phyloP scores from a whole-genome alignment of 148 eudicot species.

The Heliamphora exappendiculata region DNA sequence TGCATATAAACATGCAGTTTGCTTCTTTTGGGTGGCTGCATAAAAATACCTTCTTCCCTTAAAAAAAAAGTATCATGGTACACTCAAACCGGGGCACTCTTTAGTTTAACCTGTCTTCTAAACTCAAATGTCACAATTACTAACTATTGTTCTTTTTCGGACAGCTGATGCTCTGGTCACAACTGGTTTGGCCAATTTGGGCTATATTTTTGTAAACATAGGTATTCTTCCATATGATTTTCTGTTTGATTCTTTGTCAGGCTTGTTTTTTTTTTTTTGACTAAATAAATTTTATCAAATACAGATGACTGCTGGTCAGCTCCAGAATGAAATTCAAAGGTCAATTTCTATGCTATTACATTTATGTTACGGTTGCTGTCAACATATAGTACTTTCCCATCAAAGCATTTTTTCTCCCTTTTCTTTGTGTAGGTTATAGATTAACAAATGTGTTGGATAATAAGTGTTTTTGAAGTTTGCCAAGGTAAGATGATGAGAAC shows the following conservation, averaged over 20 bases:
- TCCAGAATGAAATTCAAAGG: conserved; percentile 36
- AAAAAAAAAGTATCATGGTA: not conserved
- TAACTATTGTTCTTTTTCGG: conserved; percentile 17
- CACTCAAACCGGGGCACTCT: not conserved
- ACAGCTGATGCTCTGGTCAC: conserved; percentile 90
- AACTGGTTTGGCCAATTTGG: conserved; percentile 83
- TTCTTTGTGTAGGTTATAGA: no score
- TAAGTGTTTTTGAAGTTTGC: no score
- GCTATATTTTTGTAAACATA: conserved; percentile 76
- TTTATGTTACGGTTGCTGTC: conserved; percentile 10
- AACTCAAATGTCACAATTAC: not conserved
- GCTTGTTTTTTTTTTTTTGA: not conserved
- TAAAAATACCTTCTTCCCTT: not conserved
- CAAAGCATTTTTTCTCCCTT: no score
- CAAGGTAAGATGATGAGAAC: no score
- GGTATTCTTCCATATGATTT: conserved; percentile 35
- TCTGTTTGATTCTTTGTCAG: conserved; percentile 1
- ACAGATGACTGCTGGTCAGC: conserved; percentile 97
- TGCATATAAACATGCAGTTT: not conserved
- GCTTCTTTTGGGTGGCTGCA: not conserved
- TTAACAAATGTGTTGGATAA: no score
- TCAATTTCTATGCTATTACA: conserved; percentile 10
- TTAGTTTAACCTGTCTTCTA: not conserved
- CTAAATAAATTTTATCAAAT: conserved; percentile 11
- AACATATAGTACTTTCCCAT: not conserved